Base-by-base conservation (phyloP, 805 yeast species). In the Kazachstania africana region DNA sequence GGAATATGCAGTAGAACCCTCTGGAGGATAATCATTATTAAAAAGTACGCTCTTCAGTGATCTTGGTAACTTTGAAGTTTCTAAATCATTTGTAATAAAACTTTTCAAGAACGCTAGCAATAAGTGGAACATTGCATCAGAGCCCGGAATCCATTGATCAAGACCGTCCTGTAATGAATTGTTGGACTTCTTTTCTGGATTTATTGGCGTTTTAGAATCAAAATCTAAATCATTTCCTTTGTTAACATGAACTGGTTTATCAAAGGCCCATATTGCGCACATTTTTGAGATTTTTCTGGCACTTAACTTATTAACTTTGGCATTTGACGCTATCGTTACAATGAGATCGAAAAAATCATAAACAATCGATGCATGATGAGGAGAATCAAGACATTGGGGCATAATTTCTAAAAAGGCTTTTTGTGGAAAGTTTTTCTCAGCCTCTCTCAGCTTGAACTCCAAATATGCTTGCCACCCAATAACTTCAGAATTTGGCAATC, bases 221-320 rank as follows among this genome's bases (percentile, higher is more conserved):
- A 48, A 45, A 35, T 44, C 48, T 24, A 38, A 44, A 28, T 41
- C 40, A 35, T 60, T 60, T 35, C 47, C 32, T 46, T 37, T 31
- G 16, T 29, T 26, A 14, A 33, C 19, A 8, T 39, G 33, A 1
- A 30, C 24, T 17, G 29, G 38, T 29, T 42, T 45, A 30, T 73
- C 69, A 46, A 85, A 85, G 0, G 94, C 96, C 95, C 95, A 85
- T 16, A 82, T 58, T 6, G 88, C 87, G 24, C 88, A 78, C 73
- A 85, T 68, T 42, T 80, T 76, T 9, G 91, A 66, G 12, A 85
- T 67, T 48, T 82, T 83, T 29, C 85, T 66, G 1, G 91, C 93
- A 46, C 81, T 73, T 64, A 85, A 59, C 46, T 78, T 74, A 47
- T 84, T 83, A 26, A 74, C 71, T 44, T 75, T 78, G 3, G 93